Base-by-base conservation (phyloP, 1,284 basidiomycete species). In the Microbotryum lychnidis-dioicae region DNA sequence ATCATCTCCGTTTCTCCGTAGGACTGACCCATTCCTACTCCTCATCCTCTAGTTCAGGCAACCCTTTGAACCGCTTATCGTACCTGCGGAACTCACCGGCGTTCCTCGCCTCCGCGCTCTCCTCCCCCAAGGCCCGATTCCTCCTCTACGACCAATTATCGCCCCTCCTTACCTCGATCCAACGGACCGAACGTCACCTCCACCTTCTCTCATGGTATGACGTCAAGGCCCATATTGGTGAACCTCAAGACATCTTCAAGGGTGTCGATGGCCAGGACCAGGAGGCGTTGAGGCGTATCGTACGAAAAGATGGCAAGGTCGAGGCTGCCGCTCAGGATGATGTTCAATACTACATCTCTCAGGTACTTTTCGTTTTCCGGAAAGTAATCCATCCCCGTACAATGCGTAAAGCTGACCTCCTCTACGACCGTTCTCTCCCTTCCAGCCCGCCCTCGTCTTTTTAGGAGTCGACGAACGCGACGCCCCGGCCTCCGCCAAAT, bases 381-480 rank as follows among this genome's bases (percentile, higher is more conserved):
- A 27, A 27, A 27, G 6, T 27, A 1, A 27, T 6, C 27, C 6
- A 6, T 27, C 27, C 27, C 27, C 23, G 27, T 27, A 27, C 27
- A 27, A 27, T 27, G 5, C 27, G 27, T 27, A 27, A 27, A 4
- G n/a, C 27, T 27, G 27, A 27, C 27, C 27, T 27, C 5, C 27
- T 27, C 27, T 27, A 5, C 27, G 27, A 51, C 31, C 7, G 20
- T 21, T 7, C 46, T 56, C 21, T 23, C 10, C 25, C 20, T 42
- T 31, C 31, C 49, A 67, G 61, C 70, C 70, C 1, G 51, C 68
- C 14, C 73, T 86, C 63, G 80, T 87, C 58, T 87, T 87, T 73
- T 83, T 94, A 20, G 91, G 91, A 6, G 76, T 93, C 54, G 83
- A 87, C 71, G 91, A 94, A 71, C 73, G 76, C n/a, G 77, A 78